Evolutionary conservation across 371 early-diverging fungal species (phyloP), one percentile per base, ranked within the genome.

Genomic region (Syncephalastrum monosporum): DNA sequence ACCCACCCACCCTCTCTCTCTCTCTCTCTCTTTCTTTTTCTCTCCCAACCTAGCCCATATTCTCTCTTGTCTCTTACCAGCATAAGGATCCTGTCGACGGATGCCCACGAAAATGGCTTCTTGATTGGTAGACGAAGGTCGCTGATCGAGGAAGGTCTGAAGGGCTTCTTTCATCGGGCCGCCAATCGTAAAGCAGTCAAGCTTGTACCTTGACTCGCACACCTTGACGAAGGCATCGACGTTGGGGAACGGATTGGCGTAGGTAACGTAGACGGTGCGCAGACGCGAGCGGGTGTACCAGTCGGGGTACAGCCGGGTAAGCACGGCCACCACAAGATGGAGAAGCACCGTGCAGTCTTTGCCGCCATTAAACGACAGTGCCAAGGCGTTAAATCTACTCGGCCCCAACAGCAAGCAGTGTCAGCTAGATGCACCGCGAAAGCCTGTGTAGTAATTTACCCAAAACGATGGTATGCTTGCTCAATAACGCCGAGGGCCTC

Each of bases 321-420:
- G 19, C 8, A 68, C 73, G 3, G 90, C 89, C 10, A 81, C 77
- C 13, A 90, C 82, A 23, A 98, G 72, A 70, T 93, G 91, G 27
- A 98, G 75, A 50, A 97, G 72, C 7, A 94, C 94, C 1, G 96
- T 96, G 74, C 98, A 97, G 70, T 98, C 98, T 70, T 98, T 98
- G 21, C 98, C 98, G 14, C 98, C 98, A 68, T 98, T 98, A 67
- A 95, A 98, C 55, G 91, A 90, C 27, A 98, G 66, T 3, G 91
- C 81, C 6, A 90, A 58, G 1, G 79, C 80, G 5, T 83, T 69
- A 15, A 70, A 60, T 19, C 85, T 87, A 33, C 7, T 24, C 29
- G 16, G 7, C 23, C 6, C 10, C 53, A 13, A 29, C 13, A 6
- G 16, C 42, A 27, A 52, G n/a, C 25, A 17, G 48, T 19, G 6